phyloP scores from a whole-genome alignment of 208 protist genomes.

The Trichomonas vaginalis region DNA sequence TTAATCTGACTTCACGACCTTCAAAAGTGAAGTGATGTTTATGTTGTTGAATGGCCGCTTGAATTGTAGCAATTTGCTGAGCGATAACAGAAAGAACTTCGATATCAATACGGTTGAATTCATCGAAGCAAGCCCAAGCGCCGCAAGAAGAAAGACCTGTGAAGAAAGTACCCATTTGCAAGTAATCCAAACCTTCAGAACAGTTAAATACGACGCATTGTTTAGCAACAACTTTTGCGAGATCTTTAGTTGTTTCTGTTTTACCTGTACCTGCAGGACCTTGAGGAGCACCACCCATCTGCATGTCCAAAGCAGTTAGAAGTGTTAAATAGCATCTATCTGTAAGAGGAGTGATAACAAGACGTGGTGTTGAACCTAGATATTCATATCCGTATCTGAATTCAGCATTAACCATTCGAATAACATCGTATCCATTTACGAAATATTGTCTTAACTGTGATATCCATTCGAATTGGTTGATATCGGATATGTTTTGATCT shows the following conservation, averaged over 20 bases:
- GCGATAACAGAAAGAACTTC: constrained; percentile 91
- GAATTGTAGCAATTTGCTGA: constrained; percentile 79
- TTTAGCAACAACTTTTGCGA: constrained; percentile 48
- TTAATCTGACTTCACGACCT: constrained; percentile 69
- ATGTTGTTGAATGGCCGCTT: constrained; percentile 61
- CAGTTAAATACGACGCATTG: constrained; percentile 59
- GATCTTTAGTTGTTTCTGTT: constrained; percentile 52
- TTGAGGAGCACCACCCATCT: constrained; percentile 49
- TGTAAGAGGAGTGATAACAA: constrained; percentile 51
- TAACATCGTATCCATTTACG: constrained; percentile 39
- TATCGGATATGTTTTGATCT: constrained; percentile 53
- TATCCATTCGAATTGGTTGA: constrained; percentile 76
- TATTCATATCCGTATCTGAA: constrained; percentile 45
- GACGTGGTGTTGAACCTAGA: constrained; percentile 35
- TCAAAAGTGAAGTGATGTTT: constrained; percentile 74
- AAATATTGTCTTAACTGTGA: constrained; percentile 32
- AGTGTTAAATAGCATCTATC: constrained; percentile 57
- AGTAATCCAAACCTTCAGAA: constrained; percentile 49
- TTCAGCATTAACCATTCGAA: constrained; percentile 35
- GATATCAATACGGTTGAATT: constrained; percentile 96
- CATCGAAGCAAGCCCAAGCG: constrained; percentile 90
- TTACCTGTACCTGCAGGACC: constrained; percentile 57
- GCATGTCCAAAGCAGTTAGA: constrained; percentile 47
- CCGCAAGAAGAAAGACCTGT: constrained; percentile 78
- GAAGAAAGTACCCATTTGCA: constrained; percentile 86